Evolutionary conservation across 257 asterid genomes (phyloP).

Genomic region (Vinca minor): DNA sequence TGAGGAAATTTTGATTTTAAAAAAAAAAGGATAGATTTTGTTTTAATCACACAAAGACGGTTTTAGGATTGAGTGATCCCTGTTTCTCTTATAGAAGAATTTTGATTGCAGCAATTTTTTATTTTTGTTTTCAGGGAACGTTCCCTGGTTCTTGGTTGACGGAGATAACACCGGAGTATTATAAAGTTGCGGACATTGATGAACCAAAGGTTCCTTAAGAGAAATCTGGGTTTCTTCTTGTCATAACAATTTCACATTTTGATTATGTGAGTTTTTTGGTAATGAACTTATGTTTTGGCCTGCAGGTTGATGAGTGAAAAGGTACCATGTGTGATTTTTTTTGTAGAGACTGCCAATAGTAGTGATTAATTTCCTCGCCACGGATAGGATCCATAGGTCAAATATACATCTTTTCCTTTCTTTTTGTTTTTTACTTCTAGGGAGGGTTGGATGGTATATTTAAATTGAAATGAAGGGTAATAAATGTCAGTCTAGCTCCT

Average conservation of each 20-base stretch:
- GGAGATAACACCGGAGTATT: constrained; percentile 4
- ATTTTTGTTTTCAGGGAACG: constrained; percentile 5
- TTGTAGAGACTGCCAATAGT: no score
- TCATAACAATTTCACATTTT: background rate
- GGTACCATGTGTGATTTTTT: no score
- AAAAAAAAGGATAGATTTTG: no score
- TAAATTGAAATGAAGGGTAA: no score
- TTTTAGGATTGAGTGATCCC: no score
- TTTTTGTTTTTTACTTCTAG: background rate
- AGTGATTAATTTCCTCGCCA: no score
- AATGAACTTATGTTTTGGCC: background rate
- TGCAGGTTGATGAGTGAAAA: background rate
- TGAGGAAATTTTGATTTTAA: background rate
- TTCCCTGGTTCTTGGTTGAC: constrained; percentile 17
- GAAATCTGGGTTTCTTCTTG: background rate
- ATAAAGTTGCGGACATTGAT: background rate
- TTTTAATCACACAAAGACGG: no score
- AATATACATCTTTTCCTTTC: background rate
- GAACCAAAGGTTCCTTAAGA: constrained; percentile 5
- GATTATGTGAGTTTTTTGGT: background rate
- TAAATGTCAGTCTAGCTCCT: no score
- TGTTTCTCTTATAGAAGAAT: no score
- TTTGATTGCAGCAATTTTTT: no score
- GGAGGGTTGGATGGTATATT: background rate
- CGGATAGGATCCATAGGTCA: background rate